Evolutionary conservation across 1,139 yeast genomes (phyloP).

Genomic region (Saccharomyces uvarum): DNA sequence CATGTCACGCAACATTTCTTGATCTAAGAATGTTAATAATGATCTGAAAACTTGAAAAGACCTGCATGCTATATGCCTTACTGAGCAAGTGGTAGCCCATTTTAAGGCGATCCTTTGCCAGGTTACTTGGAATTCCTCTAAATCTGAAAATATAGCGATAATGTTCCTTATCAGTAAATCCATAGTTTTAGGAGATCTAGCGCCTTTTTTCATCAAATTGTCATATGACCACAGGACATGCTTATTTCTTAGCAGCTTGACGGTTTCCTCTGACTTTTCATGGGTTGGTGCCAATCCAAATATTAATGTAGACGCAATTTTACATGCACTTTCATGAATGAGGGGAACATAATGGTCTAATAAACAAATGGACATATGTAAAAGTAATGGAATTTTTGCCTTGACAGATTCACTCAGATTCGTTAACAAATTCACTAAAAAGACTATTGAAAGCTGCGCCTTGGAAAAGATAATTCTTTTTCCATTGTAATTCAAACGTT

Average conservation of each 20-base stretch:
- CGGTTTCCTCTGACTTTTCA: conserved; percentile 46
- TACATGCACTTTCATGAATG: conserved; percentile 79
- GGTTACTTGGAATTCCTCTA: conserved; percentile 55
- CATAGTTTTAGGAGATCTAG: conserved; percentile 84
- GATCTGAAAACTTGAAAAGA: conserved; percentile 91
- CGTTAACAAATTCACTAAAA: conserved; percentile 73
- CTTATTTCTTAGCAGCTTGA: conserved; percentile 46
- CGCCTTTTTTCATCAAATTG: conserved; percentile 71
- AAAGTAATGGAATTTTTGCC: conserved; percentile 58
- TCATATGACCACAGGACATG: conserved; percentile 75
- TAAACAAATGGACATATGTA: conserved; percentile 75
- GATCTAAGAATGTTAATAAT: conserved; percentile 68
- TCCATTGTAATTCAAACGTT: conserved; percentile 48
- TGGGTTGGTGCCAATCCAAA: conserved; percentile 55
- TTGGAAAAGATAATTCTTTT: conserved; percentile 75
- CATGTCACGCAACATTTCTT: conserved; percentile 88
- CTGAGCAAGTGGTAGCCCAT: conserved; percentile 98
- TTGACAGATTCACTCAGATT: conserved; percentile 50
- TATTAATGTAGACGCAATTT: conserved; percentile 64
- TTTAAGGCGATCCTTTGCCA: conserved; percentile 80
- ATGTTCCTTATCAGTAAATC: conserved; percentile 64
- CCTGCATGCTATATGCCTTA: conserved; percentile 91
- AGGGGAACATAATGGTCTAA: conserved; percentile 80
- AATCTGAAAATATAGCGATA: conserved; percentile 47
- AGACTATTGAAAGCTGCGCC: conserved; percentile 80